Evolutionary conservation across 2,329 filamentous ascomycete genomes (phyloP).

Genomic region (Ascochyta koolunga): DNA sequence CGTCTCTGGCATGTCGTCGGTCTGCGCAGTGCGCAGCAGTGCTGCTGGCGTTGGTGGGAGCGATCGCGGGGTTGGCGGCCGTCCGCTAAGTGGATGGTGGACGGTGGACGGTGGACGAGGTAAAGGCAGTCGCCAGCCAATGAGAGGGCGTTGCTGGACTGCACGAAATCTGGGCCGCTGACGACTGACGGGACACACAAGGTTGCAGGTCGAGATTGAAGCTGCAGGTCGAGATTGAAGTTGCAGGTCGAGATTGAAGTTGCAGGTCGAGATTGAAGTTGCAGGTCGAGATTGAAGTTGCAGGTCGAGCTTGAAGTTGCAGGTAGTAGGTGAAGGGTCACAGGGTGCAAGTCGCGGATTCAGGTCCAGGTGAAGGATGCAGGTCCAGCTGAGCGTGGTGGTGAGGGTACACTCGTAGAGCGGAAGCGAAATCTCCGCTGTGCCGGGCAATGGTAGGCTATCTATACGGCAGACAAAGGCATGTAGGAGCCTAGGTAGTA

Average conservation of each 20-base stretch:
- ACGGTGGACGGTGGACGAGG: conserved; percentile 24
- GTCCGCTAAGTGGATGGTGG: conserved; percentile 29
- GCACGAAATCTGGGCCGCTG: conserved; percentile 31
- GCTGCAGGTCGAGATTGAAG: no score
- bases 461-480: conserved; percentile 47
- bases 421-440: conserved; percentile 44
- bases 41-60: conserved; percentile 28
- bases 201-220: no score
- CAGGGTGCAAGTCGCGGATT: no score
- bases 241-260: no score
- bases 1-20: conserved; percentile 65
- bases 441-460: conserved; percentile 43
- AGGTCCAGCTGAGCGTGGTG: conserved; percentile 22
- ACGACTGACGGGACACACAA: conserved; percentile 20
- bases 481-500: conserved; percentile 45
- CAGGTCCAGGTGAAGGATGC: conserved; percentile 9
- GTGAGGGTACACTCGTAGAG: conserved; percentile 32
- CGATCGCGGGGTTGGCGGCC: conserved; percentile 42
- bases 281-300: no score
- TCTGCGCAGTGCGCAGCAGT: conserved; percentile 4
- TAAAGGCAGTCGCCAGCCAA: conserved; percentile 37
- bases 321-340: no score
- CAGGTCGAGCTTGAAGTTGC: no score
- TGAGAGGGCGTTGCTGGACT: conserved; percentile 19
- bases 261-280: no score